Percentiles rank a stretch among this genome's conserved stretches.
phyloP scores from a whole-genome alignment of 202 grass and related monocot species.

The Brachypodium distachyon region DNA sequence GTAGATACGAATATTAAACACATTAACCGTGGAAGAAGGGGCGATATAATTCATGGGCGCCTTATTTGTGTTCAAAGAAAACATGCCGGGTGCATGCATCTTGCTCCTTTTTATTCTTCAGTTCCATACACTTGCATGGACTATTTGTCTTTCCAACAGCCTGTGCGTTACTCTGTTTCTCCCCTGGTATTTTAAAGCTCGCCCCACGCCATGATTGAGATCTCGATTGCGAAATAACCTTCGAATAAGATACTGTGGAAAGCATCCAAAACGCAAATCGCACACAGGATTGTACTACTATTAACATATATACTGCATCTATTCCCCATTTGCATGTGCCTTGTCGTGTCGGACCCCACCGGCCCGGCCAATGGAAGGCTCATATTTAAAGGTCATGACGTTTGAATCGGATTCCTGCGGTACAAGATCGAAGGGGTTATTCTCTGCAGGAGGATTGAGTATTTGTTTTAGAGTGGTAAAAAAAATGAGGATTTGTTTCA shows the following conservation, averaged over 20 bases:
- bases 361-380: neutral
- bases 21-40: no score
- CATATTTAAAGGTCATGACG: neutral
- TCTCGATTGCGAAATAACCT: neutral
- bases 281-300: neutral
- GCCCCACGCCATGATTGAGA: neutral
- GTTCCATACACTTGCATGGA: neutral
- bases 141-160: neutral
- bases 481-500: no score
- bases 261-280: neutral
- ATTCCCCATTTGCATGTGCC: neutral
- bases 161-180: no score
- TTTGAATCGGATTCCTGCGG: constrained; percentile 15
- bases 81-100: neutral
- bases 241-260: neutral
- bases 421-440: neutral
- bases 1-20: no score
- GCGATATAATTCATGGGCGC: neutral
- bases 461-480: neutral
- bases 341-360: neutral
- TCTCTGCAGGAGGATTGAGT: neutral
- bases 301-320: neutral
- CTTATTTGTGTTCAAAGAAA: neutral
- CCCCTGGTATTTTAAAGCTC: neutral
- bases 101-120: neutral